Evolutionary conservation across 2,329 filamentous ascomycete species (phyloP), one percentile per base, ranked within the genome.

Genomic region (Allantophomopsis lycopodina): DNA sequence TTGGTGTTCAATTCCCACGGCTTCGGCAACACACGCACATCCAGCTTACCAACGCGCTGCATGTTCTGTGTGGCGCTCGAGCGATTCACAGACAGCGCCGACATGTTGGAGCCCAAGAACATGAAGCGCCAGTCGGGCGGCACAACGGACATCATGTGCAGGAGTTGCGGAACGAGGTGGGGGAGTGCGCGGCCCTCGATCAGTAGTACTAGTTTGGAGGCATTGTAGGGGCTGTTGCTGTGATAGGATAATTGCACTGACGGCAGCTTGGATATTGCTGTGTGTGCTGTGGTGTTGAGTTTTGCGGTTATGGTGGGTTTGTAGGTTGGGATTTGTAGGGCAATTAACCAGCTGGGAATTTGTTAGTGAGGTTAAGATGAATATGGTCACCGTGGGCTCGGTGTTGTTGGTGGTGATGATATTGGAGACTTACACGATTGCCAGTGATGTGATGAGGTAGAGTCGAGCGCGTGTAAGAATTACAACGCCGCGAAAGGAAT

Each of bases 91-190:
- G 58, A 60, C 34, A 60, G 54, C 17, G 68, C 60, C 39, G 67
- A 71, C 46, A 62, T 55, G 28, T 62, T 59, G 23, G 68, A 65
- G 38, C 69, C 68, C 45, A 72, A 60, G 50, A 72, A 70, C 44
- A 68, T 50, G 50, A 72, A 70, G 35, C 62, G 64, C 69, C 69
- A 73, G 49, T 73, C 69, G 6, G 65, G 63, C 2, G 68, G 68
- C 2, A 70, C 64, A 16, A 71, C 65, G 3, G 62, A 55, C 28
- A 68, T 64, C 62, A 71, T 69, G 54, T 71, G 67, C 32, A 70
- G 55, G 18, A 71, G 58, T 42, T 66, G 62, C 2, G 68, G 66
- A 0, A 63, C 64, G 3, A 71, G 62, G 46, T 67, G 63, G 12
- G 67, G 60, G 12, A 69, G 48, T 2, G 62, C 60, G 5, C 66